These are phyloP conservation scores for Papiliotrema fonsecae DNA, from an alignment of 1,284 basidiomycete genomes.

Conservation along the genomic window DNA sequence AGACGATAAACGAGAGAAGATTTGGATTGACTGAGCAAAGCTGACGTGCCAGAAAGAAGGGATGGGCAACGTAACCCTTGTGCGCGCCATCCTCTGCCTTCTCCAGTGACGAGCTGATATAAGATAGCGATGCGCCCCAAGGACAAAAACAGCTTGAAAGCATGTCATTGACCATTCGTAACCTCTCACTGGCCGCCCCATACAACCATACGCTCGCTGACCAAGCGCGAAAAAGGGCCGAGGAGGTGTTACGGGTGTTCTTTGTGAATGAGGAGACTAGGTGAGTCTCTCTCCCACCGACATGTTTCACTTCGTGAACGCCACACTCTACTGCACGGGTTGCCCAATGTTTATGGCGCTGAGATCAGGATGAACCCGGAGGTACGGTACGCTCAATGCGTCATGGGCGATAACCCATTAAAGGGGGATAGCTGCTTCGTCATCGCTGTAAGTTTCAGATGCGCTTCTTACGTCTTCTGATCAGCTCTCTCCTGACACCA, in stretches of 20 bases:
- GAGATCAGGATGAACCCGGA: constrained; percentile 32
- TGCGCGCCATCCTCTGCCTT: constrained; percentile 8
- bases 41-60: constrained; percentile 17
- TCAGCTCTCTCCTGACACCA: constrained; percentile 4
- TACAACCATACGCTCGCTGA: constrained; percentile 9
- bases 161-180: constrained; percentile 14
- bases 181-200: constrained; percentile 16
- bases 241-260: constrained; percentile 25
- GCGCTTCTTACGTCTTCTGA: not conserved
- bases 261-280: constrained; percentile 29
- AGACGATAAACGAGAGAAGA: constrained; percentile 12
- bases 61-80: constrained; percentile 37
- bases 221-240: constrained; percentile 5
- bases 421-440: constrained; percentile 27
- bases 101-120: not conserved
- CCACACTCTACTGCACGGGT: too few relatives aligned
- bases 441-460: constrained; percentile 26
- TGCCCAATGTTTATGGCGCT: too few relatives aligned
- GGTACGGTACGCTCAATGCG: constrained; percentile 29
- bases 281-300: too few relatives aligned
- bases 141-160: constrained; percentile 29
- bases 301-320: too few relatives aligned
- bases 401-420: constrained; percentile 17
- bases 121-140: constrained; percentile 25
- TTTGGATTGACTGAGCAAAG: not conserved